These are phyloP conservation scores for Letharia columbiana DNA, from an alignment of 495 filamentous ascomycete genomes.

Conservation along the genomic window DNA sequence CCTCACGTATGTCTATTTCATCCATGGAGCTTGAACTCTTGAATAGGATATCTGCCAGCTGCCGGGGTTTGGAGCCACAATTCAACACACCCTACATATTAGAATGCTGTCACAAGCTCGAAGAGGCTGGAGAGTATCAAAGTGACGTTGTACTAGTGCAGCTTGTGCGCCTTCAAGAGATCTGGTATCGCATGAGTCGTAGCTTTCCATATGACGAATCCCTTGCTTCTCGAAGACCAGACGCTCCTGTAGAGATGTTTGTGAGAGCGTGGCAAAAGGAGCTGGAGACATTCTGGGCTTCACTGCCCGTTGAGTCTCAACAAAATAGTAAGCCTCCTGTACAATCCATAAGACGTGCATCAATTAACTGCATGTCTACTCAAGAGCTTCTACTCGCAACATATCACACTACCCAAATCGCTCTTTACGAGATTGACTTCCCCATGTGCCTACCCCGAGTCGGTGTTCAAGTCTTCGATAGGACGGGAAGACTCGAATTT, in stretches of 20 bases:
- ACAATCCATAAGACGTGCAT: neutral
- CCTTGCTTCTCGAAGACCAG: neutral
- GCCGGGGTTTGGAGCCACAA: neutral
- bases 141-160: neutral
- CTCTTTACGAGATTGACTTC: neutral
- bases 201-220: conserved; percentile 1
- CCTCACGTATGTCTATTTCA: neutral
- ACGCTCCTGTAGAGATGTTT: neutral
- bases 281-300: neutral
- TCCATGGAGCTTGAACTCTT: neutral
- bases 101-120: neutral
- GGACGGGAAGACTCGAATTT: neutral
- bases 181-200: conserved; percentile 1
- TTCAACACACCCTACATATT: neutral
- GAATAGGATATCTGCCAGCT: neutral
- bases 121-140: neutral
- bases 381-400: neutral
- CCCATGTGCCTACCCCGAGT: neutral
- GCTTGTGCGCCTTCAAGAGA: conserved; percentile 2
- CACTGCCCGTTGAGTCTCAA: neutral
- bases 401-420: neutral
- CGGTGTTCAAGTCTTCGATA: neutral
- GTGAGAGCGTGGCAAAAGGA: neutral
- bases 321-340: neutral
- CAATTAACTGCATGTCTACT: neutral